A percentile compares a stretch with the other conserved stretches of the same genome.
Conservation (phyloP, 2,329 filamentous ascomycete species). For the Diaporthe australafricana region DNA sequence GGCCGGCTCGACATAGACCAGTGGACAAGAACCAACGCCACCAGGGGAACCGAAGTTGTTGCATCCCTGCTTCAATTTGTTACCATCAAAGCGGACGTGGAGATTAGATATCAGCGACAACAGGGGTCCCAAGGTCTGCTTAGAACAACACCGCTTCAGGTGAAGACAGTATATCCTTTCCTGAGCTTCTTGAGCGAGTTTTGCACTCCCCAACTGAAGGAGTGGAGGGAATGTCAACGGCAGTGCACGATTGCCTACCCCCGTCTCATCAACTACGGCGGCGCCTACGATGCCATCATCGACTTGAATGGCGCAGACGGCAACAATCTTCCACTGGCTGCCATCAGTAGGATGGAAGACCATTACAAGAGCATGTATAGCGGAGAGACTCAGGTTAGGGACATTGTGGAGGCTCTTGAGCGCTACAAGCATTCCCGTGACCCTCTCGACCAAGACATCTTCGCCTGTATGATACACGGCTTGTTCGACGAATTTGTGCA, state of each 20-base stretch:
- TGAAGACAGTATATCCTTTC: conserved; percentile 86
- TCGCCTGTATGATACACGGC: conserved; percentile 98
- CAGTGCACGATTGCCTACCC: conserved; percentile 94
- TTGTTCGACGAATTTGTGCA: conserved; percentile 97
- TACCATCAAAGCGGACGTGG: conserved; percentile 84
- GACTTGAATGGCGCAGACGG: conserved; percentile 84
- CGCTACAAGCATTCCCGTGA: conserved; percentile 90
- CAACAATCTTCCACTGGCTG: conserved; percentile 82
- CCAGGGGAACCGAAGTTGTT: conserved; percentile 75
- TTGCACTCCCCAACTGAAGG: conserved; percentile 64
- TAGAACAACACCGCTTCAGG: conserved; percentile 78
- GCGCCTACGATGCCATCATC: conserved; percentile 91
- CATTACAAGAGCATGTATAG: conserved; percentile 99
- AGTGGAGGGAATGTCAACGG: conserved; percentile 84
- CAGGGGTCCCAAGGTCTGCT: conserved; percentile 68
- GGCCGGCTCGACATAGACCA: conserved; percentile 82
- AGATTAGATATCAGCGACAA: conserved; percentile 78
- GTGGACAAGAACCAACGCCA: conserved; percentile 81
- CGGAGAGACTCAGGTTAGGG: conserved; percentile 85
- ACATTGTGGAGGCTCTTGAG: conserved; percentile 86
- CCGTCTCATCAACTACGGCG: conserved; percentile 94
- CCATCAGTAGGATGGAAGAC: conserved; percentile 94
- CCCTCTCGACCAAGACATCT: conserved; percentile 89
- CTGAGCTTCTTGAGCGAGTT: conserved; percentile 83
- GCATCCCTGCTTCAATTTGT: conserved; percentile 82